phyloP scores from a whole-genome alignment of 805 yeast species.

The Myxozyma monticola region DNA sequence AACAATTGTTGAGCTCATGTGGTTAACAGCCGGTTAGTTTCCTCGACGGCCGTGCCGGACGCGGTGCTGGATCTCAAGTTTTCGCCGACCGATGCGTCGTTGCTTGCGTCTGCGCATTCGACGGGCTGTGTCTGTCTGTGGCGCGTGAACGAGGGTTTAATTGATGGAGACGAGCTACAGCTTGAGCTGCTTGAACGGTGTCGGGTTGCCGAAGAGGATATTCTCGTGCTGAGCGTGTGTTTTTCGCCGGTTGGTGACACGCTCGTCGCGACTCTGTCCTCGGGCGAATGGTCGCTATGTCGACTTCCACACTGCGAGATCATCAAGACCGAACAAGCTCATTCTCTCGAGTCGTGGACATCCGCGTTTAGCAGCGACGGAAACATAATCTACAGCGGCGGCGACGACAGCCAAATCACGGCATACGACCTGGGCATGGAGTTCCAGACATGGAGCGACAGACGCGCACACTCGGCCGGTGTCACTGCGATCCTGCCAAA shows the following conservation, averaged over 20 bases:
- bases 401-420: constrained; percentile 75
- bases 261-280: constrained; percentile 60
- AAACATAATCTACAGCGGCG: constrained; percentile 68
- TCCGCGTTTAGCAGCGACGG: constrained; percentile 56
- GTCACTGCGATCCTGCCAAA: constrained; percentile 74
- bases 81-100: constrained; percentile 51
- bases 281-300: constrained; percentile 53
- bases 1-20: not conserved
- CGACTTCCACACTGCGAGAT: constrained; percentile 33
- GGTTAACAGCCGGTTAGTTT: not conserved
- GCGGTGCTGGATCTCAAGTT: constrained; percentile 78
- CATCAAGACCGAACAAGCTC: constrained; percentile 37
- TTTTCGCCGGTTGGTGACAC: constrained; percentile 50
- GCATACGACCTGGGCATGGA: constrained; percentile 39
- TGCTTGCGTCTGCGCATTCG: constrained; percentile 70
- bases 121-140: constrained; percentile 74
- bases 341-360: constrained; percentile 87
- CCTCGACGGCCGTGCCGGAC: too few species aligned
- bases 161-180: constrained; percentile 1
- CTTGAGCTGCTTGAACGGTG: not conserved
- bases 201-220: constrained; percentile 12
- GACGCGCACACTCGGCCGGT: constrained; percentile 83
- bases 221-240: constrained; percentile 54
- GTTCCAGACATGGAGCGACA: constrained; percentile 34
- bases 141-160: constrained; percentile 41